Percentiles rank a stretch among this genome's conserved stretches.
phyloP scores from a whole-genome alignment of 2,329 filamentous ascomycete genomes.

The Sporothrix euskadiensis region DNA sequence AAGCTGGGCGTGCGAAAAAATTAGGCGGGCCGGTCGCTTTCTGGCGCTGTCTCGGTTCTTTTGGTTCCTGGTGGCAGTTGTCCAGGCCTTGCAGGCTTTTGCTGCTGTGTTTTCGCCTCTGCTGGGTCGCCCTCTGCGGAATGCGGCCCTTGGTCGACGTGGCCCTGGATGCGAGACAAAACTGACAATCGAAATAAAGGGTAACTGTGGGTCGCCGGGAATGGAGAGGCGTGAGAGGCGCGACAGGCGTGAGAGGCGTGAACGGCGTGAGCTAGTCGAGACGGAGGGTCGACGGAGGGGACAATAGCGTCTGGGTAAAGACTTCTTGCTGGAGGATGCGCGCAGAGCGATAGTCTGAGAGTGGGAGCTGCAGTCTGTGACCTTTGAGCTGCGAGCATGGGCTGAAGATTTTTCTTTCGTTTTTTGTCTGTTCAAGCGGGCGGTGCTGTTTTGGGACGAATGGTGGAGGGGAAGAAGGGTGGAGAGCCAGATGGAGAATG shows the following conservation, averaged over 20 bases:
- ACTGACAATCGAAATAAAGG: constrained; percentile 28
- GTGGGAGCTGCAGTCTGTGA: background rate
- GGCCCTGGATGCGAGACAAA: constrained; percentile 16
- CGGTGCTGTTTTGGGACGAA: constrained; percentile 9
- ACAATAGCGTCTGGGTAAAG: constrained; percentile 22
- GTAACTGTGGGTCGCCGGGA: constrained; percentile 34
- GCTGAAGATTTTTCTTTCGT: constrained; percentile 23
- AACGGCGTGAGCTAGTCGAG: constrained; percentile 23
- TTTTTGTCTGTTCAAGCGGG: constrained; percentile 16
- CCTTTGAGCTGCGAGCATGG: constrained; percentile 15
- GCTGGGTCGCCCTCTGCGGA: background rate
- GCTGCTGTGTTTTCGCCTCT: background rate
- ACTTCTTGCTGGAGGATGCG: background rate
- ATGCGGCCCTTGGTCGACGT: background rate
- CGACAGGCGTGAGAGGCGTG: constrained; percentile 26
- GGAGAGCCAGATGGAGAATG: constrained; percentile 11
- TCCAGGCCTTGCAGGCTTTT: constrained; percentile 7
- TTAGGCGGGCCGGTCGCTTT: constrained; percentile 23
- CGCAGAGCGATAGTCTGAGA: constrained; percentile 1
- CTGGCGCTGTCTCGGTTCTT: constrained; percentile 9
- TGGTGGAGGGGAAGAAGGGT: background rate
- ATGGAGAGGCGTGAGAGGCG: constrained; percentile 27
- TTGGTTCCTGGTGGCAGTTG: background rate
- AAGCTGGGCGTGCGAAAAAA: constrained; percentile 22
- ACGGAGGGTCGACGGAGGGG: constrained; percentile 26